phyloP scores from a whole-genome alignment of 768 basidiomycete species.

The Nidularia pulvinata region DNA sequence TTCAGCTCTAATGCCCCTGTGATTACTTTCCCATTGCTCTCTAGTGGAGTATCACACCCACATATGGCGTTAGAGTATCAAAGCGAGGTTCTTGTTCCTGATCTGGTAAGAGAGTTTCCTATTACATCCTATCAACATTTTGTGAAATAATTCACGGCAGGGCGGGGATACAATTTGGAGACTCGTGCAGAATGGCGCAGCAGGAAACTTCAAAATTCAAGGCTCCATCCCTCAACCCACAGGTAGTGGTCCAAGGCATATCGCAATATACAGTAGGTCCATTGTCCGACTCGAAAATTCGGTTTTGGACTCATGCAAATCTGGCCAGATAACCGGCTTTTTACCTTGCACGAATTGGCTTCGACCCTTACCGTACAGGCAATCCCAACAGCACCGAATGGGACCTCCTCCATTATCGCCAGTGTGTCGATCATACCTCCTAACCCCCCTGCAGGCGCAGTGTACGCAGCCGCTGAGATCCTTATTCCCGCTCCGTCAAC shows the following conservation, averaged over 20 bases:
- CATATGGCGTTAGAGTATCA: constrained; percentile 64
- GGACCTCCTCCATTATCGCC: constrained; percentile 48
- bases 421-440: constrained; percentile 49
- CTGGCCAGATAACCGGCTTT: constrained; percentile 42
- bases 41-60: constrained; percentile 53
- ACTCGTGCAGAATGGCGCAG: constrained; percentile 37
- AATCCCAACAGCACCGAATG: constrained; percentile 49
- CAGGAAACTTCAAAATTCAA: constrained; percentile 51
- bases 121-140: neutral
- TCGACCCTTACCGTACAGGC: constrained; percentile 59
- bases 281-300: neutral
- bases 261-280: constrained; percentile 20
- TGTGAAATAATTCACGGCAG: constrained; percentile 22
- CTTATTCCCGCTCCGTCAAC: constrained; percentile 49
- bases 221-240: constrained; percentile 59
- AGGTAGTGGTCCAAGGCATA: constrained; percentile 65
- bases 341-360: constrained; percentile 53
- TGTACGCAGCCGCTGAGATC: constrained; percentile 62
- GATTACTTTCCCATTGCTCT: constrained; percentile 52
- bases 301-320: neutral
- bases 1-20: constrained; percentile 33
- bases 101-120: constrained; percentile 44
- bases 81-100: constrained; percentile 61
- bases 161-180: constrained; percentile 75
- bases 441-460: constrained; percentile 18